Evolutionary conservation across 177 flowering plant species (phyloP).

Genomic region (Vitis hybrid): DNA sequence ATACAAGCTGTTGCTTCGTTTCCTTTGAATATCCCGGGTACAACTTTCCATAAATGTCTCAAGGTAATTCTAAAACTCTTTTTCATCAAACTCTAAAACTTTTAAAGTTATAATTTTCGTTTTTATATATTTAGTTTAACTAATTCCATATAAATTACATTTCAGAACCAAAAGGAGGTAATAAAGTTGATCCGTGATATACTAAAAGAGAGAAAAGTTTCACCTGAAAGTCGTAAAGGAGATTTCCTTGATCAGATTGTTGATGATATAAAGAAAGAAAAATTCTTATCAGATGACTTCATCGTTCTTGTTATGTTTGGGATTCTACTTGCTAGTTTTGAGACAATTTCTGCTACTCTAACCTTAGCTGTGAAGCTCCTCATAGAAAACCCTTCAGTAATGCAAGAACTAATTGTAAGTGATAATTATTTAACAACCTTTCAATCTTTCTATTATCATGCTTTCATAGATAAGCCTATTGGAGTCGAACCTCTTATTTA

Average conservation of each 20-base stretch:
- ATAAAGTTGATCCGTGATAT: not conserved
- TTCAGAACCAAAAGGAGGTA: conserved; percentile 7
- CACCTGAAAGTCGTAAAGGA: conserved; percentile 1
- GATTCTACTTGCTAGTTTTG: conserved; percentile 29
- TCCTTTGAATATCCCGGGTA: conserved; percentile 30
- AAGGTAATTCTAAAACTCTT: conserved; percentile 14
- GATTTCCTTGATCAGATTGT: conserved; percentile 27
- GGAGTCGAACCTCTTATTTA: not conserved
- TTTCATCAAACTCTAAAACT: too few relatives aligned
- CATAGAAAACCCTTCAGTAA: conserved; percentile 24
- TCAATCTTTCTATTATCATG: too few relatives aligned
- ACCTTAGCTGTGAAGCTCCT: conserved; percentile 21
- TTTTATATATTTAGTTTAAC: too few relatives aligned
- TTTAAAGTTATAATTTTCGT: too few relatives aligned
- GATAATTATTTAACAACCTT: too few relatives aligned
- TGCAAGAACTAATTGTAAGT: conserved; percentile 26
- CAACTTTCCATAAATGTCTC: conserved; percentile 14
- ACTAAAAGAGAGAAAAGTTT: conserved; percentile 4
- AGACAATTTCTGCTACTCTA: conserved; percentile 23
- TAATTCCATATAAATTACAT: not conserved
- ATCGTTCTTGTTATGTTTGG: conserved; percentile 20
- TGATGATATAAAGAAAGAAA: conserved; percentile 14
- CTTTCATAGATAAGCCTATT: too few relatives aligned
- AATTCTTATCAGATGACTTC: conserved; percentile 19
- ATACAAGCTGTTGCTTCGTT: conserved; percentile 11